Evolutionary conservation across 2,329 filamentous ascomycete genomes (phyloP).

Genomic region (Chrysosporium keratinophilum): DNA sequence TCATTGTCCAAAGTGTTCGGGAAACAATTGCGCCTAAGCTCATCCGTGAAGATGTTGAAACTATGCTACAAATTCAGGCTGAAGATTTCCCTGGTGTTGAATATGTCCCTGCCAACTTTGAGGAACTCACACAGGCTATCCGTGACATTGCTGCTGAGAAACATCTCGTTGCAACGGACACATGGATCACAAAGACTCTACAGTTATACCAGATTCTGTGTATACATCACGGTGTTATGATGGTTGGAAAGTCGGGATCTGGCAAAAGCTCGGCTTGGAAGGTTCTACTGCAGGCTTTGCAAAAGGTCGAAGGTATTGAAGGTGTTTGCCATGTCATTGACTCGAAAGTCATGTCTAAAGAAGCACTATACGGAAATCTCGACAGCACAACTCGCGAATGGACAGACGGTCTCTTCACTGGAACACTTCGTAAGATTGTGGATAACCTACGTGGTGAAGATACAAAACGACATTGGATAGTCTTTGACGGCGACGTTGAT

Average conservation of each 20-base stretch:
- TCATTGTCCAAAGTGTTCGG: slow-evolving; percentile 94
- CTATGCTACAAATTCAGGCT: slow-evolving; percentile 72
- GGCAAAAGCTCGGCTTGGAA: slow-evolving; percentile 96
- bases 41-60: slow-evolving; percentile 81
- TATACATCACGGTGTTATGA: slow-evolving; percentile 99
- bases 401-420: slow-evolving; percentile 97
- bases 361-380: slow-evolving; percentile 87
- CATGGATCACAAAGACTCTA: slow-evolving; percentile 94
- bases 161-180: slow-evolving; percentile 79
- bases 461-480: slow-evolving; percentile 95
- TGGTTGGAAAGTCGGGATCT: slow-evolving; percentile 96
- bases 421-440: slow-evolving; percentile 94
- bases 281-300: slow-evolving; percentile 78
- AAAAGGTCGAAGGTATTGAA: slow-evolving; percentile 81
- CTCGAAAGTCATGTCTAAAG: slow-evolving; percentile 99
- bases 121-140: slow-evolving; percentile 69
- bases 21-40: slow-evolving; percentile 98
- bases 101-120: slow-evolving; percentile 81
- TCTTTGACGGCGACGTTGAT: slow-evolving; percentile 98
- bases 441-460: slow-evolving; percentile 97
- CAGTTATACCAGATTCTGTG: slow-evolving; percentile 97
- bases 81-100: slow-evolving; percentile 85
- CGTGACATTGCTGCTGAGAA: slow-evolving; percentile 71
- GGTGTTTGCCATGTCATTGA: slow-evolving; percentile 97
- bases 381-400: slow-evolving; percentile 96